Evolutionary conservation across 352 stramenopile species (phyloP), one percentile per base, ranked within the genome.

Genomic region (Globisporangium paroecandrum): DNA sequence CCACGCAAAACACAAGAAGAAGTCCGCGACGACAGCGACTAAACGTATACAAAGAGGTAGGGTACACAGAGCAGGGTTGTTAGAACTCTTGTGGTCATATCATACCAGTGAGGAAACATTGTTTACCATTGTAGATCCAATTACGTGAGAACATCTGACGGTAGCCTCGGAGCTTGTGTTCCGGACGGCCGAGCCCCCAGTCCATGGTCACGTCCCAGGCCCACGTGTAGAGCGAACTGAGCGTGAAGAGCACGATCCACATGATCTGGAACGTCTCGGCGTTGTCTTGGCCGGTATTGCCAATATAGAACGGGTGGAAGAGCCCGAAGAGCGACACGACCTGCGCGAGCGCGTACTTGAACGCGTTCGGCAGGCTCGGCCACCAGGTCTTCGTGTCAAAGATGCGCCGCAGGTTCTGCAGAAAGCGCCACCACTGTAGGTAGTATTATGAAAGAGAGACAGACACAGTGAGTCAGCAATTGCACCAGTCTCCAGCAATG

Each of bases 331-430:
- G 81, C 49, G 88, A 77, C 3, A 97, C 85, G 27, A 95, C 82
- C 58, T 96, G 85, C 5, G 88, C 85, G 0, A 97, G 75, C 9
- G 85, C 87, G 76, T 99, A 99, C 77, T 99, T 99, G 72, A 94
- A 89, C 25, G 92, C 93, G 73, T 99, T 99, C 2, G 94, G 89
- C 15, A 99, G 79, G 70, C 98, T 96, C 3, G 97, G 97, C 77
- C 95, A 98, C 77, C 97, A 96, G 62, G 96, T 93, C 64, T 96
- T 86, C 27, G 95, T 98, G 79, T 99, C 96, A 58, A 97, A 86
- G 65, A 98, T 98, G 63, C 95, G 85, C 34, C 97, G 88, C 20
- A 99, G 75, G 74, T 94, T 99, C 84, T 99, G 97, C 58, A 98
- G 92, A 75, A 99, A 99, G 32, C 97, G 90, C 76, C 98, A 97